Conservation (phyloP, 164 flowering plant species). For the Hamamelis virginiana region DNA sequence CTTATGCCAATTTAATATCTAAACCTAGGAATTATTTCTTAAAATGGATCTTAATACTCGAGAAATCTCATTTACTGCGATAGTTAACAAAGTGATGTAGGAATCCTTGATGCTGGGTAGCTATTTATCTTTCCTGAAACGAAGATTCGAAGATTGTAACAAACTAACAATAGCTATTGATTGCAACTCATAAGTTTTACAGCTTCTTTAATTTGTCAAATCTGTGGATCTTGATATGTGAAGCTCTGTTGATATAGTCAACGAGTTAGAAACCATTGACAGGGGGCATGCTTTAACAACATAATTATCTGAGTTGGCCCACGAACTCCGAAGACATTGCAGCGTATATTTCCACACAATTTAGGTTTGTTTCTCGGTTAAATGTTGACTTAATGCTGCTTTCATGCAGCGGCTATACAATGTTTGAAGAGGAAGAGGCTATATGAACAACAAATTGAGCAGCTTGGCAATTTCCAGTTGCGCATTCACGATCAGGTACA, state of each 20-base stretch:
- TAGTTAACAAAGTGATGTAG: no score
- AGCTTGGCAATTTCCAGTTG: slow-evolving; percentile 67
- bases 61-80: no score
- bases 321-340: not conserved
- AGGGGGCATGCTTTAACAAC: not conserved
- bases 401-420: slow-evolving; percentile 64
- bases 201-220: not conserved
- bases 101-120: no score
- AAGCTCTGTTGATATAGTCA: not conserved
- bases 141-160: no score
- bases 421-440: slow-evolving; percentile 74
- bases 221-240: not conserved
- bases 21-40: no score
- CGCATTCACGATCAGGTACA: slow-evolving; percentile 75
- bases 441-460: slow-evolving; percentile 70
- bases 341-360: not conserved
- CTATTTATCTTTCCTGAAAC: no score
- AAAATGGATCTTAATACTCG: no score
- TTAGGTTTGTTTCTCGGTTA: not conserved
- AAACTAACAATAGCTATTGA: not conserved
- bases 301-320: not conserved
- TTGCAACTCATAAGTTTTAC: not conserved
- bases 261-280: not conserved
- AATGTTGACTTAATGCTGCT: not conserved
- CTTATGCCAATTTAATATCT: no score